Evolutionary conservation across 2,329 filamentous ascomycete species (phyloP), one percentile per base, ranked within the genome.

Genomic region (Aspergillus sp.): DNA sequence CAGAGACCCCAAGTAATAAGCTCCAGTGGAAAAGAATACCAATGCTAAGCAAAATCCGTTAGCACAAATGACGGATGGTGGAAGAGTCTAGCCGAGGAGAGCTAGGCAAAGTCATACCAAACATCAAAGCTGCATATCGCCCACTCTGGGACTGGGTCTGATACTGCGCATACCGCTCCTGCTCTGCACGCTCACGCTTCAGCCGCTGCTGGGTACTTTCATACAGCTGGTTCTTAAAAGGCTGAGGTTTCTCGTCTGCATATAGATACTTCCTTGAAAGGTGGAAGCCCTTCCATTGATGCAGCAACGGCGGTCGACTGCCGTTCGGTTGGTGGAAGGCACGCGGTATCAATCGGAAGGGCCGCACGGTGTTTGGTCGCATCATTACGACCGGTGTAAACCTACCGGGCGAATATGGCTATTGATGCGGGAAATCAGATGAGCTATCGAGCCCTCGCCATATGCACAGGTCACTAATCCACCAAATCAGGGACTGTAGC

Each of bases 211-310:
- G 74, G 13, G 85, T 86, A 62, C 83, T 87, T 67, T 87, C 82
- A 61, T 85, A 86, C 45, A 88, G 66, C 68, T 88, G 85, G 34
- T 80, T 79, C 67, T 84, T 82, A 74, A 88, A 88, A 1, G 82
- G 79, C 58, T 74, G 75, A 27, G 60, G 62, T 51, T 72, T 70
- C 34, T 73, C 68, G 42, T 70, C 67, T 41, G 64, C 64, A 41
- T 33, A 59, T 48, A 7, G 40, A 20, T 37, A 60, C 17, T 56
- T 62, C 13, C 57, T 37, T 19, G 69, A 70, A 9, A 50, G 55
- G 12, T 60, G 62, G 42, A 72, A 68, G 8, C 60, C 48, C 48
- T 70, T 60, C n/a, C 57, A 54, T 24, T 65, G 68, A 22, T 51
- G 27, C 19, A 58, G 44, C 13, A 48, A 20, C 42, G 39, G n/a